phyloP scores from a whole-genome alignment of 2,329 filamentous ascomycete genomes.

The Shiraia sp. region DNA sequence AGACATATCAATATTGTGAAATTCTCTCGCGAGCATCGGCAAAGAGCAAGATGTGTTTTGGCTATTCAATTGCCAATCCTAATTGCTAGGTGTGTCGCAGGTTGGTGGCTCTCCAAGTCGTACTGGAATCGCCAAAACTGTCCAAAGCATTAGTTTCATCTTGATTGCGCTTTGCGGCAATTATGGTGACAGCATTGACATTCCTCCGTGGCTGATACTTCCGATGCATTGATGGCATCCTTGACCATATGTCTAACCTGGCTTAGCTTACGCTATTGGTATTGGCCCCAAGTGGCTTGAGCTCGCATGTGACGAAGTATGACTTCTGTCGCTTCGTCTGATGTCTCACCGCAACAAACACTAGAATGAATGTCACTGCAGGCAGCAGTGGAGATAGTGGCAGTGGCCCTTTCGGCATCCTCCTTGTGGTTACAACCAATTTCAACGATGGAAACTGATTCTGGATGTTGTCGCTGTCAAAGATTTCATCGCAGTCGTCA shows the following conservation, averaged over 20 bases:
- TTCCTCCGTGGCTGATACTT: background rate
- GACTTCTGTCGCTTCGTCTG: background rate
- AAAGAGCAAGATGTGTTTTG: too few species aligned
- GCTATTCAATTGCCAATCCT: too few species aligned
- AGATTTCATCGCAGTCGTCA: background rate
- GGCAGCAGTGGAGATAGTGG: background rate
- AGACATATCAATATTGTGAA: too few species aligned
- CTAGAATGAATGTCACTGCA: background rate
- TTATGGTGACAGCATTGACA: background rate
- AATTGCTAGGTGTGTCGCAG: background rate
- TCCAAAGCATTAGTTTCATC: background rate
- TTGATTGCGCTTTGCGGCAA: background rate
- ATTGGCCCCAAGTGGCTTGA: background rate
- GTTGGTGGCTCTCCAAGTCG: background rate
- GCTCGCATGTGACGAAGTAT: background rate
- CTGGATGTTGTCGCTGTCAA: background rate
- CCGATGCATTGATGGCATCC: background rate
- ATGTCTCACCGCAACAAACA: background rate
- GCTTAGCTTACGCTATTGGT: background rate
- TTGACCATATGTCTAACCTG: background rate
- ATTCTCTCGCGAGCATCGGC: too few species aligned
- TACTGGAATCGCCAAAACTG: background rate
- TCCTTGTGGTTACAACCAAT: background rate
- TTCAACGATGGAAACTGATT: background rate
- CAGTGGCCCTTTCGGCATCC: background rate